Evolutionary conservation across 164 flowering plant genomes (phyloP).

Genomic region (Tetrastigma voinierianum): DNA sequence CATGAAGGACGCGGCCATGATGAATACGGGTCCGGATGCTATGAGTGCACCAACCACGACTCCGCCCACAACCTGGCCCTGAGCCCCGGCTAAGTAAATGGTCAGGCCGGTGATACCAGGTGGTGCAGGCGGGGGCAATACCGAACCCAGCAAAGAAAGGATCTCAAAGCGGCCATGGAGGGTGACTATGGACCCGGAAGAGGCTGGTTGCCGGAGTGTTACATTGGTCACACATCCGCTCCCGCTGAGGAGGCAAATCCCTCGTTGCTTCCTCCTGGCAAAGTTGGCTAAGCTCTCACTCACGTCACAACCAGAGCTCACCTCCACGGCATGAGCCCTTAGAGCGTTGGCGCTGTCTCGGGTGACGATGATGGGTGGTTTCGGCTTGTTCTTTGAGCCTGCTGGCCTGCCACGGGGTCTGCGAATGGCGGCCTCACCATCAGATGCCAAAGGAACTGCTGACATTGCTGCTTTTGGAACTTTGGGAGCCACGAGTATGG

Average conservation of each 20-base stretch:
- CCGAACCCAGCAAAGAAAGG: conserved; percentile 69
- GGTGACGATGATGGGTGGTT: conserved; percentile 80
- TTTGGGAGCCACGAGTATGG: conserved; percentile 24
- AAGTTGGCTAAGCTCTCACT: conserved; percentile 58
- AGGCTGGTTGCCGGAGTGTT: conserved; percentile 63
- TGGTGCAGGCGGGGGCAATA: conserved; percentile 81
- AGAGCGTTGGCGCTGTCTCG: conserved; percentile 77
- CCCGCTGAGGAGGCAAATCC: conserved; percentile 68
- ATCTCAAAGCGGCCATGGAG: conserved; percentile 89
- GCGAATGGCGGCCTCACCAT: conserved; percentile 39
- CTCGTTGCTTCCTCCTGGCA: conserved; percentile 68
- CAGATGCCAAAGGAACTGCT: conserved; percentile 20
- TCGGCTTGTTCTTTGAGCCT: conserved; percentile 90
- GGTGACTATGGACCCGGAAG: conserved; percentile 68
- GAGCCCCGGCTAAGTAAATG: conserved; percentile 71
- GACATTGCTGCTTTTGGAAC: conserved; percentile 27
- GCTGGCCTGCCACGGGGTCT: conserved; percentile 84
- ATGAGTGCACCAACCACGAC: conserved; percentile 80
- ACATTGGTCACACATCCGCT: conserved; percentile 79
- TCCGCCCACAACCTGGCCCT: conserved; percentile 87
- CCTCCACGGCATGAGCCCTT: conserved; percentile 86
- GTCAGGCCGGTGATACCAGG: conserved; percentile 76
- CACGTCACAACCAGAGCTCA: conserved; percentile 77
- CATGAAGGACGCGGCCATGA: conserved; percentile 90
- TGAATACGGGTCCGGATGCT: conserved; percentile 84